Evolutionary conservation across 192 early-diverging fungal genomes (phyloP), one percentile per base, ranked within the genome.

Genomic region (Umbelopsis vinacea): DNA sequence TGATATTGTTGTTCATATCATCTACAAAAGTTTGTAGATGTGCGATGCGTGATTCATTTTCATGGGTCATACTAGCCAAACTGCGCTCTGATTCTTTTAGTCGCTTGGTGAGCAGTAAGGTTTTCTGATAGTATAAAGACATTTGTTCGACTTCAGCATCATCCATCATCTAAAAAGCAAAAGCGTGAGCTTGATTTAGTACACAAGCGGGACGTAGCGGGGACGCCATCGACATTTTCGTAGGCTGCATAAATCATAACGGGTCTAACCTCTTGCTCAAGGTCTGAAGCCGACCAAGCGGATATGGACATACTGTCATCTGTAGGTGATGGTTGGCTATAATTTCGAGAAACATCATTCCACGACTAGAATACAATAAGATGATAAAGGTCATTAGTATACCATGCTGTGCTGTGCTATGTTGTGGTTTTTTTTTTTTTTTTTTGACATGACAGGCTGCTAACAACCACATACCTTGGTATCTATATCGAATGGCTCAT

Each of bases 31-130:
- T 73, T 52, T 80, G 78, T 52, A 83, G 46, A 35, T 74, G 66
- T 12, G 76, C 70, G 55, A 83, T 83, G 50, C 76, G 79, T 68
- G 81, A 76, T 37, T 83, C 82, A 73, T 83, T 77, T 67, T 83
- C 76, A 71, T 76, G 76, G 35, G 82, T 69, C 70, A 83, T 75
- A 26, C 69, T 74, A 26, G 82, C 76, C 26, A 83, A 68, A 68
- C 77, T 77, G n/a, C 74, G 69, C 55, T 83, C 82, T 15, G 76
- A 78, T 66, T 75, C 74, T 75, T 83, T 83, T n/a, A 83, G 50
- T 46, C 79, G 66, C 45, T 80, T 74, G 14, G 82, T 78, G 43
- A 83, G 54, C 22, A 75, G 76, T 43, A 81, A 33, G 2, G 82
- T 78, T 67, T 77, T 55, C 21, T 74, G 71, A 47, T 83, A 81